Evolutionary conservation across 2,329 filamentous ascomycete species (phyloP), one percentile per base, ranked within the genome.

Genomic region (Aspergillus sp.): DNA sequence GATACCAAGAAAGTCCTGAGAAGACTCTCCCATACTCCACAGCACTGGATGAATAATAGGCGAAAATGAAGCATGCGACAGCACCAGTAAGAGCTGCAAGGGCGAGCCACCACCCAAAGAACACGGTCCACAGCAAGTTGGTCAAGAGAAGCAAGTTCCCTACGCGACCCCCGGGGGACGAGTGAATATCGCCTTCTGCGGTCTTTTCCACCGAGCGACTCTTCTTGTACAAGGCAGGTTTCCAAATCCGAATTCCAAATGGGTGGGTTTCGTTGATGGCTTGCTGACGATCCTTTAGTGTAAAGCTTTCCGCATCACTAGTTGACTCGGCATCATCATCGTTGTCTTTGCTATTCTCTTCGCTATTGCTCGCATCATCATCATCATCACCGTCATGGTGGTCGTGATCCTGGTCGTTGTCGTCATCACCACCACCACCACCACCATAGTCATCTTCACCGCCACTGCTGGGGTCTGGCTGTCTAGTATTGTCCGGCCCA

Each of bases 221-320:
- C 77, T 99, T 99, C 79, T 99, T 99, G 84, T 99, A 99, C 63
- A 99, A 77, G 1, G 95, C 96, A 49, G 95, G 95, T 77, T 99
- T 99, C 95, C 95, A 99, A 64, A 99, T 91, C 74, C 96, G 88
- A 73, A 99, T 98, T 82, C 95, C 95, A 70, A 99, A 99, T 0
- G 95, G 95, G 81, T 99, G 95, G 0, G 95, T 99, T 75, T 96
- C 90, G 78, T 99, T 99, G 82, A 99, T 99, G 65, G 95, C 95
- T 74, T 96, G 88, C 77, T 99, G 95, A 57, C 95, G 87, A 75
- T 99, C 95, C 75, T 96, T 96, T 68, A 99, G 84, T 0, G 95
- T 99, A 74, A 99, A 99, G 79, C 94, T 98, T 78, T 97, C 95
- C 1, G 95, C 90, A 68, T 98, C 95, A 75, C 94, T 97, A 54